These are phyloP conservation scores for Phytophthora sojae DNA, from an alignment of 352 stramenopile species.

Conservation along the genomic window DNA sequence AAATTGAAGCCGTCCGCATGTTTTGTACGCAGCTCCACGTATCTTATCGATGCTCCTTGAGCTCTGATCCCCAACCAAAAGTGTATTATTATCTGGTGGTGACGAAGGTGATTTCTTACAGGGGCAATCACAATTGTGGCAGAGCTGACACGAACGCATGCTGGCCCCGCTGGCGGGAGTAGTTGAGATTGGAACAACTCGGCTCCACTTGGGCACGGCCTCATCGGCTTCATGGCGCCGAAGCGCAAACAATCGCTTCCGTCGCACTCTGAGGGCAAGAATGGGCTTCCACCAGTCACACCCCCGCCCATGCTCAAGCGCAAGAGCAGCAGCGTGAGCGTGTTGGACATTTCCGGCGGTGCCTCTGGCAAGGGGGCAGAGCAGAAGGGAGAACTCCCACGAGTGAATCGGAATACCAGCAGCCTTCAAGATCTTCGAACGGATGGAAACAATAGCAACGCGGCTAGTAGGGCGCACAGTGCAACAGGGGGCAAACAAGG, in stretches of 20 bases:
- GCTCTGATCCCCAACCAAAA: constrained; percentile 33
- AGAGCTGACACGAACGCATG: constrained; percentile 17
- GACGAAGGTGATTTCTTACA: constrained; percentile 6
- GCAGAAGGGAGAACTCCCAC: constrained; percentile 30
- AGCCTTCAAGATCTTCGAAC: constrained; percentile 53
- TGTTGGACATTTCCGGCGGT: constrained; percentile 41
- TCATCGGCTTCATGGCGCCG: constrained; percentile 19
- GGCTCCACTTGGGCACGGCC: constrained; percentile 6
- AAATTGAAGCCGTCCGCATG: constrained; percentile 1
- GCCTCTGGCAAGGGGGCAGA: constrained; percentile 5
- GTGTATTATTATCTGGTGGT: constrained; percentile 11
- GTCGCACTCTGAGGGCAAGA: constrained; percentile 6
- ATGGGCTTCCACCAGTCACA: constrained; percentile 28
- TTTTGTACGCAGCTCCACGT: not conserved
- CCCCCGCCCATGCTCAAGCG: constrained; percentile 41
- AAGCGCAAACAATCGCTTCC: constrained; percentile 14
- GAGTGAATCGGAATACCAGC: constrained; percentile 53
- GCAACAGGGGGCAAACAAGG: constrained; percentile 4
- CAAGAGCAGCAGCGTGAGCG: constrained; percentile 67
- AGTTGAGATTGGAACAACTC: constrained; percentile 10
- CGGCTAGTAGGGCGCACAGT: constrained; percentile 20
- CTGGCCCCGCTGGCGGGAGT: not conserved
- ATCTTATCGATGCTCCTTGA: constrained; percentile 28
- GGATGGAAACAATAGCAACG: constrained; percentile 11
- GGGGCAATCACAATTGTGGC: constrained; percentile 11